phyloP scores from a whole-genome alignment of 2,329 filamentous ascomycete species.

The Tetracladium maxilliforme region DNA sequence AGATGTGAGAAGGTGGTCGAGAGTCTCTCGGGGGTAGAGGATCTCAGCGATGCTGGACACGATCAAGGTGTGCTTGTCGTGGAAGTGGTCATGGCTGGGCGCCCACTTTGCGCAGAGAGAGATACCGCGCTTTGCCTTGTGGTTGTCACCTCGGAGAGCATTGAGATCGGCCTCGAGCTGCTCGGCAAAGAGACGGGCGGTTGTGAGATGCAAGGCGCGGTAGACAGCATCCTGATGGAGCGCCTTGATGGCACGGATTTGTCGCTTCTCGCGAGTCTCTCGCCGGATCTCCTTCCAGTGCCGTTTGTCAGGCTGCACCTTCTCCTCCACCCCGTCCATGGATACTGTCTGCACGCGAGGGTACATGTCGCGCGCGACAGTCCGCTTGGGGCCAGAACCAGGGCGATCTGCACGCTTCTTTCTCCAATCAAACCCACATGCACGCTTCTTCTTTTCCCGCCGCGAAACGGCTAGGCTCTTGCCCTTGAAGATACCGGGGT shows the following conservation, averaged over 20 bases:
- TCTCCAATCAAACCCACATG: too few species aligned
- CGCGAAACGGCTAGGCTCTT: background rate
- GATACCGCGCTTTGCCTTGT: conserved; percentile 25
- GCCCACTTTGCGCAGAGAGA: conserved; percentile 48
- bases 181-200: conserved; percentile 39
- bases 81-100: conserved; percentile 35
- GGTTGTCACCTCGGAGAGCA: conserved; percentile 21
- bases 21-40: conserved; percentile 22
- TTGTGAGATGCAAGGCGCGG: conserved; percentile 31
- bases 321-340: too few species aligned
- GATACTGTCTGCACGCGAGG: too few species aligned
- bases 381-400: too few species aligned
- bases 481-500: conserved; percentile 8
- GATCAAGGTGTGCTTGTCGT: conserved; percentile 43
- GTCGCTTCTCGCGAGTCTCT: conserved; percentile 19
- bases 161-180: conserved; percentile 32
- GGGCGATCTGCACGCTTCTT: background rate
- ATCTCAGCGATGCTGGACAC: conserved; percentile 41
- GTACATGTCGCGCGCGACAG: too few species aligned
- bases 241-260: conserved; percentile 22
- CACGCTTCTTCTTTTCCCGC: background rate
- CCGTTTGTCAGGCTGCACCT: conserved; percentile 2
- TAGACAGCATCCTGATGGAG: conserved; percentile 30
- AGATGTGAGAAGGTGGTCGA: conserved; percentile 15
- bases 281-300: conserved; percentile 9